A percentile compares a stretch with the other conserved stretches of the same genome.
Evolutionary conservation across 192 early-diverging fungal genomes (phyloP).

Genomic region (Backusella circina): DNA sequence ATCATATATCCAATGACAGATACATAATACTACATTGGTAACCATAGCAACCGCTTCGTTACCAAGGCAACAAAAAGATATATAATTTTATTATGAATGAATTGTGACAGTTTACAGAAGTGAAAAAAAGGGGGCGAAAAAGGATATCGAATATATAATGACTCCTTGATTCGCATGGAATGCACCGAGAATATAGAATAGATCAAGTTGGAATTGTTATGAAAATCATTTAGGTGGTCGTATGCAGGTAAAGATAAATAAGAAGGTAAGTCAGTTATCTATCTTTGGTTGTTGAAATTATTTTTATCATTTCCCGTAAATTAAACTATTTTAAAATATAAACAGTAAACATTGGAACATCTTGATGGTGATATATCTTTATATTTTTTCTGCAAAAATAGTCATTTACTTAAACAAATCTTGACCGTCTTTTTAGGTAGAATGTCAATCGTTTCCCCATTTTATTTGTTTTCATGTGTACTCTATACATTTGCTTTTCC

Average conservation of each 20-base stretch:
- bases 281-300: background rate
- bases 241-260: constrained; percentile 6
- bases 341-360: background rate
- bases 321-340: background rate
- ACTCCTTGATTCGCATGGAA: background rate
- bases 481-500: background rate
- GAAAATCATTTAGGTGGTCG: constrained; percentile 7
- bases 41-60: background rate
- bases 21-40: background rate
- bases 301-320: background rate
- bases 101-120: background rate
- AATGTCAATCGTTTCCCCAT: background rate
- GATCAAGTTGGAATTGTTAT: background rate
- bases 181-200: background rate
- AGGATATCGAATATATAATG: background rate
- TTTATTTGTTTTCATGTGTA: background rate
- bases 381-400: background rate
- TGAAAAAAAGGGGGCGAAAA: background rate
- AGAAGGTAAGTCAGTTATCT: background rate
- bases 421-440: background rate
- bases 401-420: background rate
- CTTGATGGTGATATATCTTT: background rate
- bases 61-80: background rate
- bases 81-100: background rate
- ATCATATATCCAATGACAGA: background rate